Evolutionary conservation across 495 filamentous ascomycete genomes (phyloP), one percentile per base, ranked within the genome.

Genomic region (Aspergillus bertholletiae): DNA sequence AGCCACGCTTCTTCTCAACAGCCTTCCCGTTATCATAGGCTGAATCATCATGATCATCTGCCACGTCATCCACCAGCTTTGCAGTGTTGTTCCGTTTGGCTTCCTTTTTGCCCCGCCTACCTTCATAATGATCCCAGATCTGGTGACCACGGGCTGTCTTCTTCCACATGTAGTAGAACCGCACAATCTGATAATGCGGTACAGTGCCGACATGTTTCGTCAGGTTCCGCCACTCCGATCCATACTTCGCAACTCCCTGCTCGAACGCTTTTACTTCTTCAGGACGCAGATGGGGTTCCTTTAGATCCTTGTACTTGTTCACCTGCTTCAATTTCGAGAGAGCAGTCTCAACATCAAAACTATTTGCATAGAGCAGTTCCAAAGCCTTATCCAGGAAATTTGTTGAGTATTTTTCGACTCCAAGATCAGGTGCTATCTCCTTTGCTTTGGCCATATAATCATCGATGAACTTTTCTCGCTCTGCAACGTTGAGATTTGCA

Each of bases 151-250:
- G 80, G 1, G 88, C 82, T 0, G 92, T 91, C 69, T 97, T 97
- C 77, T 99, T 99, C 95, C 95, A 99, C 61, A 88, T 88, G 69
- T 97, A 97, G 67, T 97, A 99, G 56, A 88, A 96, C 11, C 94
- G 86, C 24, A 94, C 89, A 53, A 97, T 88, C 46, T 89, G 83
- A 28, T 82, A 84, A 56, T 90, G 81, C 37, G 80, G 83, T 26
- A 90, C 81, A 0, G 88, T 89, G 26, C 74, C 72, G 60, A 96
- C 88, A 67, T 96, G 88, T 60, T 88, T 87, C 41, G 85, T 90
- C 45, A 97, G 84, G 56, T 79, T 80, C 54, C 90, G 84, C 61
- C 91, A 83, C 69, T 99, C 94, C 0, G 94, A 97, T 32, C 94
- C 95, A 62, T 84, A 95, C 61, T 92, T 96, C 8, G 84, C 77